A percentile compares a stretch with the other conserved stretches of the same genome.
Evolutionary conservation across 2,329 filamentous ascomycete species (phyloP).

Genomic region (Lecanicillium sp.): DNA sequence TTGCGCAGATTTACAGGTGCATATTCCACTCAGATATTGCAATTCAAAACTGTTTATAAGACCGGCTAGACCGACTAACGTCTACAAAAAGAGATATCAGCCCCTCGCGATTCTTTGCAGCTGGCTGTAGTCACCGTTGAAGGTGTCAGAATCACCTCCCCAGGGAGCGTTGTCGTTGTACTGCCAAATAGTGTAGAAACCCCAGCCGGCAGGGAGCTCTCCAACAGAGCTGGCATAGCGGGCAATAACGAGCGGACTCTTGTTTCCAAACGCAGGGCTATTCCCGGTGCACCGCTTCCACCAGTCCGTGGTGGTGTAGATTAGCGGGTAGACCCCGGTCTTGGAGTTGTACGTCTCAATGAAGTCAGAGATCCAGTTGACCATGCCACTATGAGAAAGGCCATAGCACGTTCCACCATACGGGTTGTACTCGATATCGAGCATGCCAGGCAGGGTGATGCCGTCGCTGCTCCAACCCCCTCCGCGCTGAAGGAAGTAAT

Average conservation of each 20-base stretch:
- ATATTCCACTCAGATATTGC: no score
- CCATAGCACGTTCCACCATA: slow-evolving; percentile 33
- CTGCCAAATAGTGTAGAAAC: slow-evolving; percentile 37
- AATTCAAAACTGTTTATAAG: no score
- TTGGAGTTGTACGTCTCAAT: slow-evolving; percentile 37
- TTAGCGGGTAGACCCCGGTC: slow-evolving; percentile 40
- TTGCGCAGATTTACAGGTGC: no score
- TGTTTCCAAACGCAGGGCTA: slow-evolving; percentile 33
- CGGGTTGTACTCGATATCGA: slow-evolving; percentile 41
- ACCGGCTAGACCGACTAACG: no score
- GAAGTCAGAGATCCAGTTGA: slow-evolving; percentile 45
- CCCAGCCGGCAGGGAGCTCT: slow-evolving; percentile 41
- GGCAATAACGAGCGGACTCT: slow-evolving; percentile 40
- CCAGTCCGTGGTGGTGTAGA: slow-evolving; percentile 46
- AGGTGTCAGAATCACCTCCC: slow-evolving; percentile 14
- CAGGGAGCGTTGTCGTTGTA: slow-evolving; percentile 12
- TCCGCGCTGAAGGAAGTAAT: slow-evolving; percentile 42
- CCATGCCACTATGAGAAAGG: slow-evolving; percentile 35
- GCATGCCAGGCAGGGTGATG: slow-evolving; percentile 47
- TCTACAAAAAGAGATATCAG: no score
- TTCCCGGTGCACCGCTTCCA: slow-evolving; percentile 45
- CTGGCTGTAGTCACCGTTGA: slow-evolving; percentile 14
- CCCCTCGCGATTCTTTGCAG: slow-evolving; percentile 14
- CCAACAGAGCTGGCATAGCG: slow-evolving; percentile 32
- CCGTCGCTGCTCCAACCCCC: slow-evolving; percentile 46